phyloP scores from a whole-genome alignment of 495 filamentous ascomycete genomes.

The Xylaria acuta region DNA sequence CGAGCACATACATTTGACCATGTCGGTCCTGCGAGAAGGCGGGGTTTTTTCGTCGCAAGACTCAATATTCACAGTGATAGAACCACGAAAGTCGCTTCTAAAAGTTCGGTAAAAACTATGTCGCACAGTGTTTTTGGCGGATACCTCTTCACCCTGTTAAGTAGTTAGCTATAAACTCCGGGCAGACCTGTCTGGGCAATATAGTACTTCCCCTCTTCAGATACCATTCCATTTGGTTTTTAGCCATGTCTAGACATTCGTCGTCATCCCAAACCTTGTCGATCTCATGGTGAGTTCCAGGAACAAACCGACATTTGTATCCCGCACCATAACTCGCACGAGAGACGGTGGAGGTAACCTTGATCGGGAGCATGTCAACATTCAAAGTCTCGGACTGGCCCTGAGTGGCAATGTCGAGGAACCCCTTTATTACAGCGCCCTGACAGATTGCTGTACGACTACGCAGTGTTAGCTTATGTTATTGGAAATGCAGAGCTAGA shows the following conservation, averaged over 20 bases:
- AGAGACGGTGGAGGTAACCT: no score
- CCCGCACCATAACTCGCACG: no score
- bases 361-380: no score
- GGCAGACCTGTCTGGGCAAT: background rate
- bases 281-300: background rate
- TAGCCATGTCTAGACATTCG: background rate
- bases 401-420: no score
- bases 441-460: no score
- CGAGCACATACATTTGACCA: background rate
- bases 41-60: background rate
- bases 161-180: background rate
- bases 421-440: no score
- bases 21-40: background rate
- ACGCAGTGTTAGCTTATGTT: no score
- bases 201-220: background rate
- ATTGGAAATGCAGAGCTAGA: no score
- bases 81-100: background rate
- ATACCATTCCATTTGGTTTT: constrained; percentile 4
- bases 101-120: background rate
- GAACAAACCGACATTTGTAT: background rate
- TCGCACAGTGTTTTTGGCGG: background rate
- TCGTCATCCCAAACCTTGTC: background rate
- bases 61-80: background rate
- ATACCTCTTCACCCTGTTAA: background rate
- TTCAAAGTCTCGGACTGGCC: no score